A percentile compares a stretch with the other conserved stretches of the same genome.
phyloP scores from a whole-genome alignment of 1,139 yeast genomes.

The Lodderomyces jiufengensis region DNA sequence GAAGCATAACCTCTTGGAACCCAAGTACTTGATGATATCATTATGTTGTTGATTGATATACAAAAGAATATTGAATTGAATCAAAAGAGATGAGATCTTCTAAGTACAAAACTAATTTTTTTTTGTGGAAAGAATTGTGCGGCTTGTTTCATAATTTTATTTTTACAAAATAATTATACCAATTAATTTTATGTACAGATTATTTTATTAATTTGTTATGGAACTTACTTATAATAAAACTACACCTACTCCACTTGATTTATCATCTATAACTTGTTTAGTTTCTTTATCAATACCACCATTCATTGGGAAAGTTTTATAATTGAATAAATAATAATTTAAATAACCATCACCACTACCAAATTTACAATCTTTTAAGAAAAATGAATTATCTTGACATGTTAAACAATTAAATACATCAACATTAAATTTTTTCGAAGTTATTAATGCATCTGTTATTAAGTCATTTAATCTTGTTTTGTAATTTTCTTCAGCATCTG shows the following conservation, averaged over 20 bases:
- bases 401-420: constrained; percentile 95
- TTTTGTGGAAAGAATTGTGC: too few species aligned
- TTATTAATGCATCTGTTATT: constrained; percentile 71
- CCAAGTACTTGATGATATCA: constrained; percentile 94
- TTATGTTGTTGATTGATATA: constrained; percentile 19
- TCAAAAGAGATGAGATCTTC: constrained; percentile 2
- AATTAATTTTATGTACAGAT: background rate
- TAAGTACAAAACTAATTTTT: too few species aligned
- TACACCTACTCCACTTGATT: constrained; percentile 82
- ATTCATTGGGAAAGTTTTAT: constrained; percentile 70
- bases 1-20: constrained; percentile 95
- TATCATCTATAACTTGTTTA: constrained; percentile 47
- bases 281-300: constrained; percentile 68
- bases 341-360: constrained; percentile 93
- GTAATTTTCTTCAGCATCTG: constrained; percentile 49
- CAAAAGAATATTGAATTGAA: background rate
- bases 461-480: constrained; percentile 58
- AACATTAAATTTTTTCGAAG: constrained; percentile 63
- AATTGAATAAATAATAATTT: constrained; percentile 88
- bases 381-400: constrained; percentile 81
- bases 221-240: constrained; percentile 64
- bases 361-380: constrained; percentile 78
- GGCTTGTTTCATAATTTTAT: background rate
- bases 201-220: too few species aligned
- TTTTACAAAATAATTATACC: background rate